Conservation (phyloP, 2,329 filamentous ascomycete genomes). For the Penicillium aurantiogriseum region DNA sequence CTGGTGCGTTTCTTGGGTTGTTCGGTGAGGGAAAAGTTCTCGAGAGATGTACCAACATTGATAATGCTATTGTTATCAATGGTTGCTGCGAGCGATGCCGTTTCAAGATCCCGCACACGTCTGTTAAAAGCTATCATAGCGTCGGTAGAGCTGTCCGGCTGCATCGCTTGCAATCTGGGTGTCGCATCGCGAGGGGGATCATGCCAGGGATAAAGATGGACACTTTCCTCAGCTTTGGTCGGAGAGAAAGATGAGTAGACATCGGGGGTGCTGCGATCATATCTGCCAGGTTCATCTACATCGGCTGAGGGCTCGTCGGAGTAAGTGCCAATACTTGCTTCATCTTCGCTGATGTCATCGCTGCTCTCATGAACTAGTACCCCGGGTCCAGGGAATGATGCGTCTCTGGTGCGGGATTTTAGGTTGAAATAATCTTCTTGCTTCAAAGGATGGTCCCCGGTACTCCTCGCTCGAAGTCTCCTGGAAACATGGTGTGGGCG, state of each 20-base stretch:
- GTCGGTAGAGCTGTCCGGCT: slow-evolving; percentile 54
- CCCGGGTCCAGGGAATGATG: slow-evolving; percentile 52
- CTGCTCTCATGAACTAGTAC: slow-evolving; percentile 47
- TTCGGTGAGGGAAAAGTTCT: slow-evolving; percentile 37
- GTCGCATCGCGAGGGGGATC: slow-evolving; percentile 41
- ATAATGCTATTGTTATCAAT: slow-evolving; percentile 52
- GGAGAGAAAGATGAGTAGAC: slow-evolving; percentile 21
- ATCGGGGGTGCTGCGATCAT: slow-evolving; percentile 22
- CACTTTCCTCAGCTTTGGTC: slow-evolving; percentile 26
- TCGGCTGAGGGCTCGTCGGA: slow-evolving; percentile 30
- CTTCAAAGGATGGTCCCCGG: slow-evolving; percentile 34
- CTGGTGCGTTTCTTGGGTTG: slow-evolving; percentile 47
- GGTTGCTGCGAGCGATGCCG: slow-evolving; percentile 55
- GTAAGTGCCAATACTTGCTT: slow-evolving; percentile 25
- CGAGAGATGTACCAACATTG: slow-evolving; percentile 45
- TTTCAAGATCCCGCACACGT: slow-evolving; percentile 53
- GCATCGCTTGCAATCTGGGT: slow-evolving; percentile 34
- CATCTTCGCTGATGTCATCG: slow-evolving; percentile 43
- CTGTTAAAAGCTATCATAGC: slow-evolving; percentile 55
- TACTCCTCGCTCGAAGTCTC: slow-evolving; percentile 50
- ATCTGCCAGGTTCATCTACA: slow-evolving; percentile 25
- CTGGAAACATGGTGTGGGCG: slow-evolving; percentile 22
- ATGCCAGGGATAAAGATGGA: slow-evolving; percentile 49
- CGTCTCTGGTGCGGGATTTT: slow-evolving; percentile 32
- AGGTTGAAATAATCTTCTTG: slow-evolving; percentile 37